Evolutionary conservation across 106 monocot species (phyloP).

Genomic region (Acorus calamus): DNA sequence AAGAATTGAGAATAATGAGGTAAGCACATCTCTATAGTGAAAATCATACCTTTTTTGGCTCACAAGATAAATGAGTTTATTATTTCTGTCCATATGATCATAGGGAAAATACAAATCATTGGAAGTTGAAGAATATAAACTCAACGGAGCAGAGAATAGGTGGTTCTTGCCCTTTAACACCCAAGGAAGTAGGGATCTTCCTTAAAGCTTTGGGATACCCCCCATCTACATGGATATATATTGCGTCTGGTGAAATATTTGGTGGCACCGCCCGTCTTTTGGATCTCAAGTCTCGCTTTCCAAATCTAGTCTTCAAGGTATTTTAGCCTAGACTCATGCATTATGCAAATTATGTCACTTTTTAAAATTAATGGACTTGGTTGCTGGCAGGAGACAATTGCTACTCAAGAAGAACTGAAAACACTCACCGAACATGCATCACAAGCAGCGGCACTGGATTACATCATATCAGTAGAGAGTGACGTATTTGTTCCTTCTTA

Average conservation of each 20-base stretch:
- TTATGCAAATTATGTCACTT: no score
- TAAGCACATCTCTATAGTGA: slow-evolving; percentile 1
- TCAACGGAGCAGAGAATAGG: slow-evolving; percentile 75
- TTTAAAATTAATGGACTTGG: background rate
- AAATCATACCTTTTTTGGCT: background rate
- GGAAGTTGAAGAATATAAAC: slow-evolving; percentile 88
- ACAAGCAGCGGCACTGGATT: slow-evolving; percentile 82
- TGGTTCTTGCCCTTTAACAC: slow-evolving; percentile 82
- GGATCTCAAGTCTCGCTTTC: slow-evolving; percentile 60
- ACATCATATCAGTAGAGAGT: slow-evolving; percentile 93
- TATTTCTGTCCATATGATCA: background rate
- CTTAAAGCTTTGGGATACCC: slow-evolving; percentile 71
- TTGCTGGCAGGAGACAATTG: slow-evolving; percentile 57
- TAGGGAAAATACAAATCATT: slow-evolving; percentile 84
- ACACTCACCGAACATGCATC: slow-evolving; percentile 63
- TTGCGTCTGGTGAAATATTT: slow-evolving; percentile 92
- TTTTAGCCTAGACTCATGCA: background rate
- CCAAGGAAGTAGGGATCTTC: slow-evolving; percentile 82
- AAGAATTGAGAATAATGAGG: slow-evolving; percentile 79
- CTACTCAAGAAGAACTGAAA: slow-evolving; percentile 61
- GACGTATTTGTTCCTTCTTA: slow-evolving; percentile 90
- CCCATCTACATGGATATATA: slow-evolving; percentile 64
- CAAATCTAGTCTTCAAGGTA: slow-evolving; percentile 91
- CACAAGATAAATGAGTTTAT: no score
- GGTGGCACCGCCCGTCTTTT: slow-evolving; percentile 61